phyloP scores from a whole-genome alignment of 805 yeast species.

The Candida arabinofermentans region DNA sequence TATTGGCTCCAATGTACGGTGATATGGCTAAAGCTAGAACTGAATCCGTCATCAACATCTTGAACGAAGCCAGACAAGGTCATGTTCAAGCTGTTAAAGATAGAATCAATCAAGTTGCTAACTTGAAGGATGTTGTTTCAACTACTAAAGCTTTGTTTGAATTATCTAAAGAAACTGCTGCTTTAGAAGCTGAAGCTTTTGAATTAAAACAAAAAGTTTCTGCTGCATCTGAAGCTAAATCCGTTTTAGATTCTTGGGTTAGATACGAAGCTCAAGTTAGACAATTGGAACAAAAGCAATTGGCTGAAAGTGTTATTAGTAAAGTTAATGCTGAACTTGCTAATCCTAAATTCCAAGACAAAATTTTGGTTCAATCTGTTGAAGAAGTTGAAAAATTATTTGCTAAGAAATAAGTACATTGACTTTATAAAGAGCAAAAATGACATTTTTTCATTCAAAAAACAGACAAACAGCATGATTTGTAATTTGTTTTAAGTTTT shows the following conservation, averaged over 20 bases:
- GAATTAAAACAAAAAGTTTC: slow-evolving; percentile 90
- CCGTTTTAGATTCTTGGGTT: slow-evolving; percentile 98
- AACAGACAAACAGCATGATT: not conserved
- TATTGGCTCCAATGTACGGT: slow-evolving; percentile 90
- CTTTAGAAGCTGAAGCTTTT: slow-evolving; percentile 90
- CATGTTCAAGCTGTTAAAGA: slow-evolving; percentile 91
- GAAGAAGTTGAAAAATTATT: slow-evolving; percentile 88
- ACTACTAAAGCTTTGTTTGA: slow-evolving; percentile 91
- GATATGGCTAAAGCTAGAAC: slow-evolving; percentile 89
- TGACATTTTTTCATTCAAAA: not conserved
- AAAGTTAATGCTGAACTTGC: slow-evolving; percentile 82
- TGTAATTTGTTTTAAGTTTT: not conserved
- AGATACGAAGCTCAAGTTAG: slow-evolving; percentile 96
- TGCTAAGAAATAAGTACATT: slow-evolving; percentile 27
- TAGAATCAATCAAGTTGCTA: slow-evolving; percentile 84
- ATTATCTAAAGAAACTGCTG: slow-evolving; percentile 93
- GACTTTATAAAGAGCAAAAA: not conserved
- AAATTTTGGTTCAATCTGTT: slow-evolving; percentile 84
- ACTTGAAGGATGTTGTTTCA: slow-evolving; percentile 85
- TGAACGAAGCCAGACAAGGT: slow-evolving; percentile 82
- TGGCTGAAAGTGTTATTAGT: slow-evolving; percentile 78
- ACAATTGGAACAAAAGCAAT: slow-evolving; percentile 91
- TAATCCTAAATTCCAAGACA: slow-evolving; percentile 91
- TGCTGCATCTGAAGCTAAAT: slow-evolving; percentile 84
- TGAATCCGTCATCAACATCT: slow-evolving; percentile 45